Conservation (phyloP, 139 green algal species). For the Coelastrella sp. region DNA sequence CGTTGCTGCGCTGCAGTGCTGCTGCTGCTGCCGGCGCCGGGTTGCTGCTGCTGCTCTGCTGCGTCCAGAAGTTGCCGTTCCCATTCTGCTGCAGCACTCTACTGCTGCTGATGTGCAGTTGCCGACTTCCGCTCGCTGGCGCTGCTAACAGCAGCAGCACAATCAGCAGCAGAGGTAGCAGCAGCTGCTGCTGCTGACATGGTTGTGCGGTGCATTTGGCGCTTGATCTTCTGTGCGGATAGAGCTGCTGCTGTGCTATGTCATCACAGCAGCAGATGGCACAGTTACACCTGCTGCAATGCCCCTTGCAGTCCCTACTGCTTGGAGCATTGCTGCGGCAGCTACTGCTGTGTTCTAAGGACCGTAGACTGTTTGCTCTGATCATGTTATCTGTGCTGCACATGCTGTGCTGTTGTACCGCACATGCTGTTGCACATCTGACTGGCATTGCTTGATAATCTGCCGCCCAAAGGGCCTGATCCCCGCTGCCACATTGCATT, state of each 20-base stretch:
- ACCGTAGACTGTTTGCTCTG: not conserved
- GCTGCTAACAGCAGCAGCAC: conserved; percentile 3
- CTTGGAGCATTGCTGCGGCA: not conserved
- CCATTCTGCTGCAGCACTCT: not conserved
- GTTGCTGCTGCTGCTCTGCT: not conserved
- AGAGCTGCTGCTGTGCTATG: not conserved
- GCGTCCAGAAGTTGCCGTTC: not conserved
- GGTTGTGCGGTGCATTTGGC: not conserved
- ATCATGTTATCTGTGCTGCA: not conserved
- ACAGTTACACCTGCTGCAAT: not conserved
- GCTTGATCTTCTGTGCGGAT: not conserved
- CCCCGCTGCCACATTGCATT: not conserved
- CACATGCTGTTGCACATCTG: too few relatives aligned
- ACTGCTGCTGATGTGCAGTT: not conserved
- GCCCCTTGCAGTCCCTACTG: not conserved
- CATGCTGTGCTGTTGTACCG: not conserved
- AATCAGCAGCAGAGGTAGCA: not conserved
- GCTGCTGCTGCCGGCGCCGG: not conserved
- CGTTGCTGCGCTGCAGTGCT: conserved; percentile 2
- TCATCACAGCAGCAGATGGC: not conserved
- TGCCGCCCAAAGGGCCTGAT: too few relatives aligned
- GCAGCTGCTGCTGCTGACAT: not conserved
- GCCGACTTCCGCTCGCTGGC: not conserved
- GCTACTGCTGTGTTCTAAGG: not conserved
- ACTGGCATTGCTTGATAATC: too few relatives aligned